phyloP scores from a whole-genome alignment of 768 basidiomycete genomes.

The Psilocybe cubensis region DNA sequence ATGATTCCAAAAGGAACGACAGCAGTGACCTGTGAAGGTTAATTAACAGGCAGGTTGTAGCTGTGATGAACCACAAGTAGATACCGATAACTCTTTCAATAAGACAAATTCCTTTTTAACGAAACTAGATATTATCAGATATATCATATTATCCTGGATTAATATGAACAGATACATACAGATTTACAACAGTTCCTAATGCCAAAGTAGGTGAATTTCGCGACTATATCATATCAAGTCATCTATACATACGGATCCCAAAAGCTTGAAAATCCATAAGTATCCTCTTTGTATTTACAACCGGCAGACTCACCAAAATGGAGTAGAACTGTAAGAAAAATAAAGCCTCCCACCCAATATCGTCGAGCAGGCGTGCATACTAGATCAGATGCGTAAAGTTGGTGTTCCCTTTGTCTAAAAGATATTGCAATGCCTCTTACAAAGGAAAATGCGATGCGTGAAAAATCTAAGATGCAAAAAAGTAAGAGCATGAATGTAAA shows the following conservation, averaged over 20 bases:
- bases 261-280: slow-evolving; percentile 29
- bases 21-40: slow-evolving; percentile 29
- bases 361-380: slow-evolving; percentile 36
- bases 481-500: background rate
- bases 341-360: slow-evolving; percentile 40
- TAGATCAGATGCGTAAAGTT: slow-evolving; percentile 13
- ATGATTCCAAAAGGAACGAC: slow-evolving; percentile 49
- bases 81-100: slow-evolving; percentile 38
- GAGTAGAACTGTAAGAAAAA: slow-evolving; percentile 38
- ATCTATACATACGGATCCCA: slow-evolving; percentile 37
- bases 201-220: background rate
- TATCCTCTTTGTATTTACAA: background rate
- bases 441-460: slow-evolving; percentile 38
- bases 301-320: slow-evolving; percentile 40
- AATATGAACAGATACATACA: slow-evolving; percentile 27
- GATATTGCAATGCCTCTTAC: slow-evolving; percentile 33
- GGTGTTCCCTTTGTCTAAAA: background rate
- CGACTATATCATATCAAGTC: background rate
- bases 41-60: background rate
- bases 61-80: slow-evolving; percentile 11
- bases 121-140: slow-evolving; percentile 30
- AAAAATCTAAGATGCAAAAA: slow-evolving; percentile 35
- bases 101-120: slow-evolving; percentile 37
- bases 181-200: slow-evolving; percentile 39
- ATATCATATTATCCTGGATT: background rate